Evolutionary conservation across 2,329 filamentous ascomycete genomes (phyloP).

Genomic region (Botrytis deweyae): DNA sequence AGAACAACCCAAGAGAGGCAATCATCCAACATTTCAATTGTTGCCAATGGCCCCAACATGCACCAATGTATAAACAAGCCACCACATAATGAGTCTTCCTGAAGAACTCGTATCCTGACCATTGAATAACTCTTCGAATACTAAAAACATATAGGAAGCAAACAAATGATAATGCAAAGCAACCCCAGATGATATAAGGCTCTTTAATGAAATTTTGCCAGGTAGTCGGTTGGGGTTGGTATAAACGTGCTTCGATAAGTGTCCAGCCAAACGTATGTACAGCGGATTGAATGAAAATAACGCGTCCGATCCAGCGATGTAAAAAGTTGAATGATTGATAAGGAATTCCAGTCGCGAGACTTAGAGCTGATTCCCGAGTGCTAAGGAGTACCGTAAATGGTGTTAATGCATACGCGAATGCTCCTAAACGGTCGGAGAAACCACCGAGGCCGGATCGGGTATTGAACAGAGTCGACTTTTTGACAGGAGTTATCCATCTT

Average conservation of each 20-base stretch:
- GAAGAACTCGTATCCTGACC: conserved; percentile 76
- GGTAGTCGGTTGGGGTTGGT: conserved; percentile 67
- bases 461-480: conserved; percentile 56
- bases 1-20: conserved; percentile 56
- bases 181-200: conserved; percentile 70
- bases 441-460: conserved; percentile 65
- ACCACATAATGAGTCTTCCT: conserved; percentile 66
- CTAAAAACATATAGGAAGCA: conserved; percentile 61
- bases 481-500: conserved; percentile 69
- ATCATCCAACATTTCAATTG: conserved; percentile 61
- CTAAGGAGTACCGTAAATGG: conserved; percentile 66
- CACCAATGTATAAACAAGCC: conserved; percentile 72
- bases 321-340: conserved; percentile 78
- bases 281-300: conserved; percentile 66
- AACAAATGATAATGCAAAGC: conserved; percentile 64
- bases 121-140: conserved; percentile 56
- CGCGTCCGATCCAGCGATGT: conserved; percentile 72
- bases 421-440: conserved; percentile 67
- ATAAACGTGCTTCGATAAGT: conserved; percentile 63
- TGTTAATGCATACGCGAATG: conserved; percentile 71
- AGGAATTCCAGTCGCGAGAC: conserved; percentile 67
- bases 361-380: conserved; percentile 69
- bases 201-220: conserved; percentile 59
- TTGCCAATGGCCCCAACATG: conserved; percentile 73
- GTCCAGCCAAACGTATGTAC: conserved; percentile 73